phyloP scores from a whole-genome alignment of 2,329 filamentous ascomycete species.

The Dactylellina leptospora region DNA sequence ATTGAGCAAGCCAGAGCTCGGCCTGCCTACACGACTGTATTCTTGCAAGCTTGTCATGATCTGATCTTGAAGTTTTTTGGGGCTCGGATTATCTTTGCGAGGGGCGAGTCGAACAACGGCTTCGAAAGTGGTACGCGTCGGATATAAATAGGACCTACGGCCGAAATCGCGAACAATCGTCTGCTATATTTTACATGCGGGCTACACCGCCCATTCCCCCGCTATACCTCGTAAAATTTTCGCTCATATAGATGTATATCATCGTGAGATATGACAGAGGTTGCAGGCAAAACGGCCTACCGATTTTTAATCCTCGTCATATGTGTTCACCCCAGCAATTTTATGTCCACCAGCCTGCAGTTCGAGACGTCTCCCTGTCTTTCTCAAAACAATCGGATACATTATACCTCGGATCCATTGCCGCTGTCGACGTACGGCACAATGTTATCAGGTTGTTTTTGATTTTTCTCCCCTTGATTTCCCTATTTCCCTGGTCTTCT shows the following conservation, averaged over 20 bases:
- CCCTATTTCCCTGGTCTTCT: neutral
- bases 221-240: slow-evolving; percentile 1
- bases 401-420: slow-evolving; percentile 36
- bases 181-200: neutral
- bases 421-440: slow-evolving; percentile 29
- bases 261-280: neutral
- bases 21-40: slow-evolving; percentile 20
- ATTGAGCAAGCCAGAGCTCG: slow-evolving; percentile 10
- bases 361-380: slow-evolving; percentile 8
- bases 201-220: too few relatives aligned
- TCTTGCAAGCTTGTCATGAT: too few relatives aligned
- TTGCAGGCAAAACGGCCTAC: neutral
- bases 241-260: neutral
- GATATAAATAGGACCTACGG: too few relatives aligned
- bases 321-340: slow-evolving; percentile 3
- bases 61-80: too few relatives aligned
- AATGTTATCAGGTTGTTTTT: neutral
- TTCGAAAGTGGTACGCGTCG: too few relatives aligned
- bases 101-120: too few relatives aligned
- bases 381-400: slow-evolving; percentile 7
- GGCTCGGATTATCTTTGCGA: too few relatives aligned
- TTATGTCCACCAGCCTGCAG: neutral
- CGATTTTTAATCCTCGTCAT: slow-evolving; percentile 11
- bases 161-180: too few relatives aligned
- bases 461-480: neutral